phyloP scores from a whole-genome alignment of 495 filamentous ascomycete genomes.

The Extremus antarcticus region DNA sequence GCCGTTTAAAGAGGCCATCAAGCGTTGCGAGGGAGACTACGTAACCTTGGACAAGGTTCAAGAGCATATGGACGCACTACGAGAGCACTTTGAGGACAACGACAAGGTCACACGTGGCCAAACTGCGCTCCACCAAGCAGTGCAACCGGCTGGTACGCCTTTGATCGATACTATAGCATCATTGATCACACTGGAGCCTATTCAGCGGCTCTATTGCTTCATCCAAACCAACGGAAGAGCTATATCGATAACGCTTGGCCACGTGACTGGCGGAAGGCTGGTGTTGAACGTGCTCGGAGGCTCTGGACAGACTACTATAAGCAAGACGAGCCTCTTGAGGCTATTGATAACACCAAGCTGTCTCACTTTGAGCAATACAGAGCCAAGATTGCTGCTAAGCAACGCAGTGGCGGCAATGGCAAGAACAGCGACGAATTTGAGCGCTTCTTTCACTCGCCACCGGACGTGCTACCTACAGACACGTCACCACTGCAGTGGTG shows the following conservation, averaged over 20 bases:
- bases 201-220: not conserved
- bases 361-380: not conserved
- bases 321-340: not conserved
- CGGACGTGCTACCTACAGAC: constrained; percentile 7
- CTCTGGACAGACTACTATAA: not conserved
- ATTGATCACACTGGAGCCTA: not conserved
- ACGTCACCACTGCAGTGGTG: constrained; percentile 1
- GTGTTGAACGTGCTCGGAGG: not conserved
- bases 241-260: not conserved
- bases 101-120: not conserved
- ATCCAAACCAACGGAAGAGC: not conserved
- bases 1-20: not conserved
- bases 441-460: not conserved
- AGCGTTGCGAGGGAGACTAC: not conserved
- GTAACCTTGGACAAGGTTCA: not conserved
- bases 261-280: not conserved
- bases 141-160: not conserved
- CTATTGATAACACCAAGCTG: not conserved
- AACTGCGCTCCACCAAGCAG: not conserved
- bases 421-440: too few species aligned
- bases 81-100: not conserved
- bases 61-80: not conserved
- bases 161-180: not conserved
- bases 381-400: not conserved
- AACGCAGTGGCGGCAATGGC: too few species aligned